phyloP scores from a whole-genome alignment of 2,329 filamentous ascomycete species.

The Sporothrix sp. region DNA sequence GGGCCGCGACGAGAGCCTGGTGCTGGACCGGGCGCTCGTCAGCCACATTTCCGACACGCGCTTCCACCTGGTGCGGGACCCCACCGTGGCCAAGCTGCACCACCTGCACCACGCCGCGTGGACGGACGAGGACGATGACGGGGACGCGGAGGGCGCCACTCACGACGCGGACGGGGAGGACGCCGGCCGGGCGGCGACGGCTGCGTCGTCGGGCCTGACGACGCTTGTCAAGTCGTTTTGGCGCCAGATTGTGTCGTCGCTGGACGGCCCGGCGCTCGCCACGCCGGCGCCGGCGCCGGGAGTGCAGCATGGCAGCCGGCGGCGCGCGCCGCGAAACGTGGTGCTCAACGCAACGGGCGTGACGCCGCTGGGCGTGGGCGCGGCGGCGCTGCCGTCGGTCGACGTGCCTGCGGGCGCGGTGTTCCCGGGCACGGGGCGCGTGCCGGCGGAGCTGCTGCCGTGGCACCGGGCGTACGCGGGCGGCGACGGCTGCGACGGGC shows the following conservation, averaged over 20 bases:
- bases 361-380: constrained; percentile 31
- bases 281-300: no score
- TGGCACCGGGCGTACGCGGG: constrained; percentile 67
- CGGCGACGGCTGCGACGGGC: constrained; percentile 54
- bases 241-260: constrained; percentile 35
- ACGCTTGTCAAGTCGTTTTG: constrained; percentile 40
- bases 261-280: constrained; percentile 23
- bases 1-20: constrained; percentile 79
- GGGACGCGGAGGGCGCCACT: neutral
- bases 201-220: constrained; percentile 22
- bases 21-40: constrained; percentile 66
- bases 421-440: constrained; percentile 27
- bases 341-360: constrained; percentile 29
- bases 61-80: constrained; percentile 69
- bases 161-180: neutral
- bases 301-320: no score
- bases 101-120: constrained; percentile 56
- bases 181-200: neutral
- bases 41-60: constrained; percentile 72
- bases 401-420: constrained; percentile 29
- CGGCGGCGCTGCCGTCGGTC: constrained; percentile 39
- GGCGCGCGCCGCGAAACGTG: constrained; percentile 22
- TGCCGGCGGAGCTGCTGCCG: constrained; percentile 38
- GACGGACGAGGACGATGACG: constrained; percentile 30
- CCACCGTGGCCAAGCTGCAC: constrained; percentile 31